These are phyloP conservation scores for Globisporangium rhizosaccharum DNA, from an alignment of 352 stramenopile species.

Conservation along the genomic window DNA sequence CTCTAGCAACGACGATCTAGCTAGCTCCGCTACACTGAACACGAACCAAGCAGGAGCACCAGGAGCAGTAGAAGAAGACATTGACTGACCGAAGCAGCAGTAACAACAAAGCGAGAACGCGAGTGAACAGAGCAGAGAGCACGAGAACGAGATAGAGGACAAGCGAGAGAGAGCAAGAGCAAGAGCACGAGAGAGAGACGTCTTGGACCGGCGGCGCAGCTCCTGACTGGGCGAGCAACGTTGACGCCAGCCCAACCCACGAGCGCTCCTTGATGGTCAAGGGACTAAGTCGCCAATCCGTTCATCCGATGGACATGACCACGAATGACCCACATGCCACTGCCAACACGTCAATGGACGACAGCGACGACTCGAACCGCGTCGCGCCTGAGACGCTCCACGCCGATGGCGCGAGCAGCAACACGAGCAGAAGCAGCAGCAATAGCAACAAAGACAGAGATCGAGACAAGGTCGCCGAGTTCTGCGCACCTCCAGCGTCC, in stretches of 20 bases:
- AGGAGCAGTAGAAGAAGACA: too few species aligned
- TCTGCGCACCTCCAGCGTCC: not conserved
- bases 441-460: not conserved
- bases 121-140: not conserved
- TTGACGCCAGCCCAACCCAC: conserved; percentile 2
- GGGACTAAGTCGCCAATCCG: conserved; percentile 57
- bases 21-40: too few species aligned
- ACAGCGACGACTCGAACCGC: conserved; percentile 8
- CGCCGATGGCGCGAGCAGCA: conserved; percentile 4
- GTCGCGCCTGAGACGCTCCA: not conserved
- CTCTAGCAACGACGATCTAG: too few species aligned
- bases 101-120: not conserved
- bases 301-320: conserved; percentile 53
- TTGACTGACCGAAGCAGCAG: not conserved
- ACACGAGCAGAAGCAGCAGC: not conserved
- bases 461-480: conserved; percentile 9
- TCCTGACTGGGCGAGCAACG: not conserved
- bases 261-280: conserved; percentile 32
- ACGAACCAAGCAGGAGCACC: too few species aligned
- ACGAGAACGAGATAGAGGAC: not conserved
- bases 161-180: not conserved
- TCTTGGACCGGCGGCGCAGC: not conserved
- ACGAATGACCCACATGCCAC: conserved; percentile 12
- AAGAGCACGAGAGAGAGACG: not conserved
- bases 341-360: conserved; percentile 6